Base-by-base conservation (phyloP, 2,329 filamentous ascomycete species). In the Magnaporthiopsis poae region DNA sequence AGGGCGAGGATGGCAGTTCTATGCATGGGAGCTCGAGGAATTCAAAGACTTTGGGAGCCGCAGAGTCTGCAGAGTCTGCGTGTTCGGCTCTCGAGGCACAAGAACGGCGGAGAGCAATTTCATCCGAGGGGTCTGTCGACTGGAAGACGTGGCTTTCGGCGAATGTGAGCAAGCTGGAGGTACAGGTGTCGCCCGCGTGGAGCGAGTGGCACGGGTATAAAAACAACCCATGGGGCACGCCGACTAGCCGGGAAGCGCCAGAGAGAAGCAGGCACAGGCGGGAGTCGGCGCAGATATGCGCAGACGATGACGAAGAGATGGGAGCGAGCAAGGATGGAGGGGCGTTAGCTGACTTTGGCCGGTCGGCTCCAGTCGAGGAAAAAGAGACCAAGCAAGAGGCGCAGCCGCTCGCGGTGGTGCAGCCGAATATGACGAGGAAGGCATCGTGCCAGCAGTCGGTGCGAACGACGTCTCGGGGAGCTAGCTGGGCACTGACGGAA, bases 61-160 rank as follows among this genome's bases (percentile, higher is more conserved):
- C 46, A n/a, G 46, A 25, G 46, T 13, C 46, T 56, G 46, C 46
- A 56, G 46, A 25, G 46, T 13, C 46, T 11, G 5, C 46, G 21
- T 13, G 21, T 25, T 56, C 46, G 21, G n/a, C 18, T 25, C n/a
- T 25, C 8, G 46, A 56, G 18, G 21, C 46, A 11, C 46, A 21
- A 56, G 46, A 56, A 56, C 18, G 46, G 21, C n/a, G 18, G 65
- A 74, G 73, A 31, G 71, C 70, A 2, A 70, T 70, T n/a, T 75
- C 73, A 39, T 77, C 77, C 5, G 70, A 72, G 25, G 75, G 75
- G 52, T 79, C 77, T 0, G 69, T 71, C 2, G 83, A 85, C 67
- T 86, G 83, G 84, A 85, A 84, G 72, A 80, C 75, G 0, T 83
- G 80, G 80, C 78, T 86, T 59, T 83, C 82, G 11, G 78, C 81